Conservation (phyloP, 352 stramenopile genomes). For the Pilasporangium apinafurcum region DNA sequence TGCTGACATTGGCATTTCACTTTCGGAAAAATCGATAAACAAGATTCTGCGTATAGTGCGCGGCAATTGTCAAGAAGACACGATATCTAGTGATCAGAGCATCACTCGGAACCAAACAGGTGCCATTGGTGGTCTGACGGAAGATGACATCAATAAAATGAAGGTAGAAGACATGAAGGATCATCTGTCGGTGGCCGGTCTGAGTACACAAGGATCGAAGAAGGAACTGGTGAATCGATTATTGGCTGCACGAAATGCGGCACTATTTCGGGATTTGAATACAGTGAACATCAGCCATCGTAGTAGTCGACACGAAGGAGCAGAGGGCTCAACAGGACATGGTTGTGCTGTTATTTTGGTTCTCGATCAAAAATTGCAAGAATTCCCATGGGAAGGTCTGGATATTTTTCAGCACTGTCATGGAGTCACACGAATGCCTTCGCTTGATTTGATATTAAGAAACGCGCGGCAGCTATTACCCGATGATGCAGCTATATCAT, state of each 20-base stretch:
- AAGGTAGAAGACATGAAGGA: slow-evolving; percentile 39
- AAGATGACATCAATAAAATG: slow-evolving; percentile 26
- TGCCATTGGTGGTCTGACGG: slow-evolving; percentile 10
- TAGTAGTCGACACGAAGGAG: not conserved
- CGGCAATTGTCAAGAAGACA: not conserved
- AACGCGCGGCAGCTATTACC: slow-evolving; percentile 9
- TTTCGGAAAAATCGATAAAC: slow-evolving; percentile 4
- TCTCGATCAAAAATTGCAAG: slow-evolving; percentile 50
- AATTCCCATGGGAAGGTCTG: slow-evolving; percentile 81
- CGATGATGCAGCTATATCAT: not conserved
- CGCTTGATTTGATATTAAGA: slow-evolving; percentile 46
- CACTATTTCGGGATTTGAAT: not conserved
- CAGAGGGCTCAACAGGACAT: not conserved
- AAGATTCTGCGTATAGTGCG: slow-evolving; percentile 8
- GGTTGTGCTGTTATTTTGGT: slow-evolving; percentile 48
- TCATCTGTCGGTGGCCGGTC: slow-evolving; percentile 14
- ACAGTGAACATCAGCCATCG: too few species aligned
- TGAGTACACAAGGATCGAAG: slow-evolving; percentile 38
- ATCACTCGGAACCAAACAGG: not conserved
- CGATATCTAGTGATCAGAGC: not conserved
- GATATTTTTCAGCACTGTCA: slow-evolving; percentile 31
- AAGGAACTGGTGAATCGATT: slow-evolving; percentile 42
- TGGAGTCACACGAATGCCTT: slow-evolving; percentile 71
- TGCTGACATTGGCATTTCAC: slow-evolving; percentile 13
- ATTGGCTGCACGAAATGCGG: slow-evolving; percentile 17